phyloP scores from a whole-genome alignment of 192 early-diverging fungal species.

The Coemansia guatemalensis region DNA sequence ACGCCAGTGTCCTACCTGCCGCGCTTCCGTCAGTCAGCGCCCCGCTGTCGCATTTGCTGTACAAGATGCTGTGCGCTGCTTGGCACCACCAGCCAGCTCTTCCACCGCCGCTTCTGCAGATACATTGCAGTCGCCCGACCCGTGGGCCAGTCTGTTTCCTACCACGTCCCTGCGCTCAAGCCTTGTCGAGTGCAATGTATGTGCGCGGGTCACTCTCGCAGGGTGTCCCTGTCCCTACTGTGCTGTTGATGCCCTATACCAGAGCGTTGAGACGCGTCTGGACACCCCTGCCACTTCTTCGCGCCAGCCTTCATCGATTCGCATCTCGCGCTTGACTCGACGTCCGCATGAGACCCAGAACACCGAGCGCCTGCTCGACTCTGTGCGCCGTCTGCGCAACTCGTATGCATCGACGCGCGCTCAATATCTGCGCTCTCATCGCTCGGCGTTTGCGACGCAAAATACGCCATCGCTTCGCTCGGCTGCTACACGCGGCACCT shows the following conservation, averaged over 20 bases:
- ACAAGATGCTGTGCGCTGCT: conserved; percentile 23
- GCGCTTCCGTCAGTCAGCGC: conserved; percentile 23
- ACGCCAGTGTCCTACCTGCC: conserved; percentile 43
- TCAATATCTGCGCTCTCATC: not conserved
- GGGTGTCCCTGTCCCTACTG: conserved; percentile 1
- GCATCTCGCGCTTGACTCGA: conserved; percentile 7
- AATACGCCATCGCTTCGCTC: not conserved
- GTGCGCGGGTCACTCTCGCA: not conserved
- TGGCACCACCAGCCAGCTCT: not conserved
- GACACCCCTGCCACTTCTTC: not conserved
- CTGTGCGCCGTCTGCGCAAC: not conserved
- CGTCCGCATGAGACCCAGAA: not conserved
- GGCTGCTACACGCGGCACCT: not conserved
- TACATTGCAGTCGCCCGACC: not conserved
- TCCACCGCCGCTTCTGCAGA: not conserved
- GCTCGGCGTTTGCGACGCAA: not conserved
- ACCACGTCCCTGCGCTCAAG: not conserved
- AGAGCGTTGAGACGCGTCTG: not conserved
- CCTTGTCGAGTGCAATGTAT: conserved; percentile 4
- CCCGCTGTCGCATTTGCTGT: conserved; percentile 28
- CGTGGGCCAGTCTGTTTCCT: conserved; percentile 31
- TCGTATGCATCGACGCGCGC: not conserved
- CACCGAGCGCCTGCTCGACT: conserved; percentile 3
- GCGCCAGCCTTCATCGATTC: conserved; percentile 8
- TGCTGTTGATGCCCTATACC: conserved; percentile 4